phyloP scores from a whole-genome alignment of 164 flowering plant species.

The Dillenia turbinata region DNA sequence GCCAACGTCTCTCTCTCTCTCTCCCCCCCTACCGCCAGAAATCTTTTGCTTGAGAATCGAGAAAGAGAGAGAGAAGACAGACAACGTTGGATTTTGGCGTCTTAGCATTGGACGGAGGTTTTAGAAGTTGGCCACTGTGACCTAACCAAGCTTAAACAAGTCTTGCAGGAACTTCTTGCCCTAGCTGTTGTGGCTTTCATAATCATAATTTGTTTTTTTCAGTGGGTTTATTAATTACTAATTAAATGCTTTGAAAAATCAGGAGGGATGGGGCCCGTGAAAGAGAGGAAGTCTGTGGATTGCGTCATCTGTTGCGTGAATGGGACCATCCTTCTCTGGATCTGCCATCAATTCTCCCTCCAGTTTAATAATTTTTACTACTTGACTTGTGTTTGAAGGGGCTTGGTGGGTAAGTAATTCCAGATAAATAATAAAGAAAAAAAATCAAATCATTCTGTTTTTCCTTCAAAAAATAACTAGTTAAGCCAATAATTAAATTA shows the following conservation, averaged over 20 bases:
- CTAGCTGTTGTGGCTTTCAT: too few species aligned
- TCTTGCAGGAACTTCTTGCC: too few species aligned
- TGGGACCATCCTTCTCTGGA: background rate
- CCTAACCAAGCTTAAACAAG: too few species aligned
- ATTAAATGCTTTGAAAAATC: background rate
- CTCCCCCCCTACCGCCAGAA: background rate
- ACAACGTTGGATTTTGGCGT: too few species aligned
- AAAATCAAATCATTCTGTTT: too few species aligned
- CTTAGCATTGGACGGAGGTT: too few species aligned
- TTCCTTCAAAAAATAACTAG: too few species aligned
- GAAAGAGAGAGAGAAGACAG: too few species aligned
- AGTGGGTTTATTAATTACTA: too few species aligned
- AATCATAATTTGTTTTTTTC: too few species aligned
- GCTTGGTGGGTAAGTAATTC: background rate
- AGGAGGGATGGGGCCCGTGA: background rate
- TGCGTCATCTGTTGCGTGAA: conserved; percentile 1
- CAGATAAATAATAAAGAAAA: background rate
- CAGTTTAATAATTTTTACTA: background rate
- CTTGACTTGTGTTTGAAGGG: background rate
- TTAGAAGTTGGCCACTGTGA: too few species aligned
- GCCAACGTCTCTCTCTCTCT: background rate
- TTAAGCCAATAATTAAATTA: too few species aligned
- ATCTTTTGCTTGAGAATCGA: conserved; percentile 23
- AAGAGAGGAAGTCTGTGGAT: background rate
- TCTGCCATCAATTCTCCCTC: background rate